Base-by-base conservation (phyloP, 768 basidiomycete genomes). In the Sarcomyxa edulis region DNA sequence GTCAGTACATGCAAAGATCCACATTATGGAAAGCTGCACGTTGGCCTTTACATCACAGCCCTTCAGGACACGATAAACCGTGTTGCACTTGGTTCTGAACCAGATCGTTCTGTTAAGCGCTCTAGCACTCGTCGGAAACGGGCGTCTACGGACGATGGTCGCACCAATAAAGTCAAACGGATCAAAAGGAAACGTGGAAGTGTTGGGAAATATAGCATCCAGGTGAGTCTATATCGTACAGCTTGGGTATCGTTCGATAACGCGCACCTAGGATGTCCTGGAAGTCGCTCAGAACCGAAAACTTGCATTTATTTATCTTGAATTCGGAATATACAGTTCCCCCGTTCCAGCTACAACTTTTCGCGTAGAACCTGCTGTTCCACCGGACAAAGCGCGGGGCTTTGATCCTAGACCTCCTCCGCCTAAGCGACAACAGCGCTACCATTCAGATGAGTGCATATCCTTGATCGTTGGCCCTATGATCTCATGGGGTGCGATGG, bases 11-110 rank as follows among this genome's bases (percentile, higher is more conserved):
- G 45, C 20, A 31, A 34, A 8, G 27, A 46, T 14, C 51, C 47
- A 10, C 31, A 12, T 3, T 54, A 50, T 28, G 42, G 48, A 4
- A 39, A 42, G 3, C 28, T 55, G 2, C 48, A 55, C 2, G 19
- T 45, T 4, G 50, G 46, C 8, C 29, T 53, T n/a, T 52, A 48
- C 23, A 25, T 53, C 3, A 39, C 45, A 11, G 45, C 49, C 14
- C 3, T 49, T 1, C 43, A 53, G 5, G 50, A 55, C 25, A 40
- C 33, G 4, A 35, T 53, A 9, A 48, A 48, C 15, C 43, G 47
- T 8, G 36, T 32, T 10, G 32, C 21, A 2, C 37, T 35, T 20
- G 22, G 14, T 6, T 9, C 5, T 11, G 7, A 4, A 1, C 20
- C 36, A 6, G 30, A 43, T 6, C 23, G 12, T 35, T 12, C 15